Percentiles rank a stretch among this genome's conserved stretches.
Evolutionary conservation across 2,329 filamentous ascomycete genomes (phyloP).

Genomic region (Leptoxyphium fumago): DNA sequence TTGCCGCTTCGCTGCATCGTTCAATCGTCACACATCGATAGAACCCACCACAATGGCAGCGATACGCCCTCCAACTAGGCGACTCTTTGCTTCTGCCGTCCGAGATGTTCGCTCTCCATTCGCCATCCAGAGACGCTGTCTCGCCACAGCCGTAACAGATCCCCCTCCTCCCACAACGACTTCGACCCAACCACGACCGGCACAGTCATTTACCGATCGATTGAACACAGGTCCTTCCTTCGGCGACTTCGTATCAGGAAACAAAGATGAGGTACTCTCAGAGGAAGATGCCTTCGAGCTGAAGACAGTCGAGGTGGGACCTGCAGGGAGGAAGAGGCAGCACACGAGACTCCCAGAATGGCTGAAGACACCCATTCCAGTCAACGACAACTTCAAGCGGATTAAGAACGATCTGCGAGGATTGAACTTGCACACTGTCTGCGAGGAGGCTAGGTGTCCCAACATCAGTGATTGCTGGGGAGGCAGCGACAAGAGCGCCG

Average conservation of each 20-base stretch:
- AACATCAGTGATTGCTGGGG: conserved; percentile 99
- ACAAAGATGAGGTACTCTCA: conserved; percentile 22
- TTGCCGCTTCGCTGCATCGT: too few relatives aligned
- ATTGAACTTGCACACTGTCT: conserved; percentile 83
- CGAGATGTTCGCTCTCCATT: conserved; percentile 10
- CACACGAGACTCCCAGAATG: conserved; percentile 72
- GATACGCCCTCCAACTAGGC: conserved; percentile 12
- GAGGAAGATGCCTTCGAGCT: conserved; percentile 43
- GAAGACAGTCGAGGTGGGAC: conserved; percentile 46
- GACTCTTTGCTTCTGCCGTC: conserved; percentile 10
- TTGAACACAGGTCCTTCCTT: conserved; percentile 52
- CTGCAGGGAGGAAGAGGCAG: conserved; percentile 46
- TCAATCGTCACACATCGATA: conserved; percentile 1
- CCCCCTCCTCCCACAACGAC: conserved; percentile 19
- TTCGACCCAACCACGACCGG: conserved; percentile 22
- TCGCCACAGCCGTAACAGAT: conserved; percentile 30
- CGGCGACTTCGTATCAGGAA: conserved; percentile 43
- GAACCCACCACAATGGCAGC: conserved; percentile 11
- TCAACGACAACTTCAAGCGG: conserved; percentile 75
- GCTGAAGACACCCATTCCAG: conserved; percentile 91
- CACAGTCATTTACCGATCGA: conserved; percentile 46
- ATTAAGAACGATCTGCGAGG: conserved; percentile 90
- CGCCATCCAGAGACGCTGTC: conserved; percentile 22
- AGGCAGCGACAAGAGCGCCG: conserved; percentile 70
- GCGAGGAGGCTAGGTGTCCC: conserved; percentile 91